Percentiles rank a stretch among this genome's conserved stretches.
These are phyloP conservation scores for Penicillium sp. DNA, from an alignment of 2,329 filamentous ascomycete genomes.

Conservation along the genomic window DNA sequence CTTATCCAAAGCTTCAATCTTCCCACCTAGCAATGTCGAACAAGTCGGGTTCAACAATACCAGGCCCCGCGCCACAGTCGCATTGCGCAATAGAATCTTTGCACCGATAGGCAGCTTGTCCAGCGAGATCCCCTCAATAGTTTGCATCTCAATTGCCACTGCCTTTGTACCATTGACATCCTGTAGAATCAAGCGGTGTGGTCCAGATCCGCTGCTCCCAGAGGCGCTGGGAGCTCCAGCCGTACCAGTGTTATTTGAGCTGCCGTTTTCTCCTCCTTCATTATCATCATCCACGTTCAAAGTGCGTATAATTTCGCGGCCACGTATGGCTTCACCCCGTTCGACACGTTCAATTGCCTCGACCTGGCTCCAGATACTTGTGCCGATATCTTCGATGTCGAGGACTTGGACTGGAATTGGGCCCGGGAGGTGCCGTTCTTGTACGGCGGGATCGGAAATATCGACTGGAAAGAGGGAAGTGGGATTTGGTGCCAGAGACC, in stretches of 20 bases:
- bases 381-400: conserved; percentile 80
- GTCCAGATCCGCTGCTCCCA: conserved; percentile 48
- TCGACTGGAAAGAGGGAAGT: conserved; percentile 57
- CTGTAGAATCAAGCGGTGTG: conserved; percentile 81
- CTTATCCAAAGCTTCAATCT: conserved; percentile 78
- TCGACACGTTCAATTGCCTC: conserved; percentile 65
- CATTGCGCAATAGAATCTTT: conserved; percentile 73
- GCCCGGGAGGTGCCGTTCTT: conserved; percentile 59
- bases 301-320: conserved; percentile 79
- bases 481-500: conserved; percentile 54
- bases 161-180: conserved; percentile 71
- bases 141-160: conserved; percentile 71
- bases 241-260: conserved; percentile 12
- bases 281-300: conserved; percentile 56
- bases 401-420: conserved; percentile 79
- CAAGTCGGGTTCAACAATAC: conserved; percentile 72
- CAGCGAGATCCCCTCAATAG: conserved; percentile 66
- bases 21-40: conserved; percentile 79
- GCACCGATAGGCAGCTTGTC: conserved; percentile 68
- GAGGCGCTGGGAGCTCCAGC: conserved; percentile 15
- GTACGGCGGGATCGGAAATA: conserved; percentile 55
- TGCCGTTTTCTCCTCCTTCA: conserved; percentile 35
- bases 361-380: conserved; percentile 82
- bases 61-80: conserved; percentile 70
- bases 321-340: conserved; percentile 56